Base-by-base conservation (phyloP, 768 basidiomycete species). In the Calocybe gangraenosa region DNA sequence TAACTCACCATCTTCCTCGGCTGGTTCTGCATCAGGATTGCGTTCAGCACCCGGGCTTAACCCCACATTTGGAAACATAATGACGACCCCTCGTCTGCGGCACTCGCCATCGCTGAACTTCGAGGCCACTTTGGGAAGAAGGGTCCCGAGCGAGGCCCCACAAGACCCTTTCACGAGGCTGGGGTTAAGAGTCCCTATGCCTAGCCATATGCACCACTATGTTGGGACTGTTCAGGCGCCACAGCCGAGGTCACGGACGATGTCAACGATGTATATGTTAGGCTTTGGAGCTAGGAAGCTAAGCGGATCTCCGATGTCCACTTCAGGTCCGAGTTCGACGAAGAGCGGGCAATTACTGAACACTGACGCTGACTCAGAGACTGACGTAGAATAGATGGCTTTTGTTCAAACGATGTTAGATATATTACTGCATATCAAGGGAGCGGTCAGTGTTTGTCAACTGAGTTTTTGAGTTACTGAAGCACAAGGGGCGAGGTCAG, bases 41-140 rank as follows among this genome's bases (percentile, higher is more conserved):
- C 50, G 55, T 18, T 61, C 58, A 57, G 58, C 51, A 58, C 38
- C 60, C 5, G 51, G 50, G 7, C 57, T 62, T 3, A 65, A 70
- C 11, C 74, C 75, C n/a, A 87, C 83, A 22, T 88, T 88, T 55
- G 85, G 86, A 10, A 67, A 76, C 25, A 75, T 86, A 31, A 84
- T 88, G 74, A 84, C 83, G 1, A 76, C 73, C 9, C 83, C 83
- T 2, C 68, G 76, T 14, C 58, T 79, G 17, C 68, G 75, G n/a
- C 80, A 75, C 39, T 65, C 73, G 0, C 61, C 69, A 0, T 79
- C 81, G 9, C 48, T 69, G 49, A 59, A 60, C 37, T 48, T 62
- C 39, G 37, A 58, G 19, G 41, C 50, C 42, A 42, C 55, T 50
- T n/a, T 28, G 22, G 47, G 37, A 9, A 44, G 30, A 48, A 49